Base-by-base conservation (phyloP, 1,284 basidiomycete genomes). In the Vanrija pseudolonga region DNA sequence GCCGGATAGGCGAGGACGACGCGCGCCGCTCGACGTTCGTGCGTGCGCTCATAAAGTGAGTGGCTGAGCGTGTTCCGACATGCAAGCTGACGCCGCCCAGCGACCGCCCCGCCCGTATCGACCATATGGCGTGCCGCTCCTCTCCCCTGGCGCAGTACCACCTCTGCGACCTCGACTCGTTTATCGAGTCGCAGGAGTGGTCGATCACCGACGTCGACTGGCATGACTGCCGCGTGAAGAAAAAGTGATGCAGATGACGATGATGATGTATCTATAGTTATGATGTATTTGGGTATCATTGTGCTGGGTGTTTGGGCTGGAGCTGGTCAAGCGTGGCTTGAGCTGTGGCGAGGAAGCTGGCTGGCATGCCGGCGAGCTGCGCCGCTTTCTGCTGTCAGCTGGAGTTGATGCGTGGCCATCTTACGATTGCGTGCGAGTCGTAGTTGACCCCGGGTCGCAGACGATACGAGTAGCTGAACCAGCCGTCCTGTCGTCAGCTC, bases 381-480 rank as follows among this genome's bases (percentile, higher is more conserved):
- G 94, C 94, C 17, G 96, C 90, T 68, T 71, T 72, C 71, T 92
- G 49, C 8, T 20, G 36, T 50, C 51, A 52, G 47, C 47, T 26
- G 5, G 18, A 4, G 7, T 14, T 18, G 12, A 26, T 9, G 15
- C 2, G 5, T 2, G n/a, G 15, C 48, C 26, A 37, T 46, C 74
- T 63, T 49, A 75, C 90, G 39, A 98, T 78, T 0, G 93, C 95
- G 67, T 97, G 93, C 52, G 93, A 96, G 63, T 95, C 82, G 48
- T 86, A 82, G 72, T 96, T 98, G 50, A 98, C 84, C 1, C 95
- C 95, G 4, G 85, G 84, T 46, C 80, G 80, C 42, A 98, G 75
- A 20, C 81, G 81, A 68, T 98, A 93, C 4, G 88, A 86, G 70
- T 95, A 98, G 0, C 87, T 78, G 67, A 95, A 90, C 51, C 82